Conservation (phyloP, 495 filamentous ascomycete species). For the Trichocladium antarcticum region DNA sequence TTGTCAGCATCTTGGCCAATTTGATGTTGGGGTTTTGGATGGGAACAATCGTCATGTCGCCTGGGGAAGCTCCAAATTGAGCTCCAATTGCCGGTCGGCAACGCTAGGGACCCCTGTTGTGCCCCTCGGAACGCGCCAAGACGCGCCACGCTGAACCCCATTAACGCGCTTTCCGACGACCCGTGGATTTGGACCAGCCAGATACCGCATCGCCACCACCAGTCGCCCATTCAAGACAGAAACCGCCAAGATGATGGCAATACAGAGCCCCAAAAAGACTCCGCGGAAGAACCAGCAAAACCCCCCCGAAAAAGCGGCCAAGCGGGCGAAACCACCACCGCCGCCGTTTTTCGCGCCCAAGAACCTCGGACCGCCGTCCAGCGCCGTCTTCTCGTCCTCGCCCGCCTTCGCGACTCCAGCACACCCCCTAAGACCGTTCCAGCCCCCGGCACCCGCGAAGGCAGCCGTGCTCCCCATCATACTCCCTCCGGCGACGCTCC, state of each 20-base stretch:
- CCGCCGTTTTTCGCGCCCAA: constrained; percentile 34
- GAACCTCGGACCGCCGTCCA: constrained; percentile 19
- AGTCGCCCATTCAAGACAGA: not conserved
- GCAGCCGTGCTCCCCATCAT: constrained; percentile 77
- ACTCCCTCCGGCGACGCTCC: constrained; percentile 73
- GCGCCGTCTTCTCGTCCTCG: constrained; percentile 72
- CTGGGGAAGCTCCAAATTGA: not conserved
- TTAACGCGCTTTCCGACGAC: constrained; percentile 21
- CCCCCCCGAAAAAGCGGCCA: constrained; percentile 14
- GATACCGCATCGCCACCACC: not conserved
- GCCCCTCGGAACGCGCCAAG: constrained; percentile 24
- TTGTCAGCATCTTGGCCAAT: constrained; percentile 14
- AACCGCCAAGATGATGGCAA: constrained; percentile 20
- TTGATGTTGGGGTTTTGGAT: not conserved
- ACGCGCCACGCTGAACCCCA: constrained; percentile 15
- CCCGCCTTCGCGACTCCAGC: constrained; percentile 78
- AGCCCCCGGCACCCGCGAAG: constrained; percentile 43
- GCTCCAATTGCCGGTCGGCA: constrained; percentile 8
- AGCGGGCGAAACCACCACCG: constrained; percentile 24
- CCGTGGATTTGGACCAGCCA: not conserved
- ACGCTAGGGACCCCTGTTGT: not conserved
- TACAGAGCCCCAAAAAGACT: constrained; percentile 21
- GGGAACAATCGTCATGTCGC: not conserved
- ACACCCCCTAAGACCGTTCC: constrained; percentile 55
- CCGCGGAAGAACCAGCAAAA: constrained; percentile 17